Conservation (phyloP, 495 filamentous ascomycete species). For the Lepidopterella palustris region DNA sequence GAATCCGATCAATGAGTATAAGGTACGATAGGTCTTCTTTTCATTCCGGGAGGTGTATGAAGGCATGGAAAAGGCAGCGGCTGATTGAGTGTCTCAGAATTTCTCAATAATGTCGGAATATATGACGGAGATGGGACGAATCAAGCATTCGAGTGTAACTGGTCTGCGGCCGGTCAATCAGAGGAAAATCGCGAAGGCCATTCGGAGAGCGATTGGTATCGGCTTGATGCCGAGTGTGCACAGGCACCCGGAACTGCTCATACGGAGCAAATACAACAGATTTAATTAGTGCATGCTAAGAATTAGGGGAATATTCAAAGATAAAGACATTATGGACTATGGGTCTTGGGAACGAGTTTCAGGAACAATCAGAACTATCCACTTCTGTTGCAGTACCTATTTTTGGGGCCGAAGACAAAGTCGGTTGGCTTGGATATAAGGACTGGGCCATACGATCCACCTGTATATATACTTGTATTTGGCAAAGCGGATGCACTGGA, state of each 20-base stretch:
- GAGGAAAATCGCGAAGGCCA: constrained; percentile 83
- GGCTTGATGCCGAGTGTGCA: constrained; percentile 92
- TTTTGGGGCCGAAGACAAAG: too few relatives aligned
- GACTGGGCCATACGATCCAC: too few relatives aligned
- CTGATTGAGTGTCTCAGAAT: constrained; percentile 54
- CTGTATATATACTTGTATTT: too few relatives aligned
- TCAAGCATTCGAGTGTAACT: constrained; percentile 65
- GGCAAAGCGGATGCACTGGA: too few relatives aligned
- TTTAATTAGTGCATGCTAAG: too few relatives aligned
- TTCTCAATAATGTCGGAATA: constrained; percentile 89
- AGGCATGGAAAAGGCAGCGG: not conserved
- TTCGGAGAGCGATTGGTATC: constrained; percentile 78
- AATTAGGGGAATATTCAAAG: too few relatives aligned
- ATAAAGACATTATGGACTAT: too few relatives aligned
- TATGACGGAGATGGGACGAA: constrained; percentile 75
- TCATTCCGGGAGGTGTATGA: constrained; percentile 5
- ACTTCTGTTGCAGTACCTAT: too few relatives aligned
- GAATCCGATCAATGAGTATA: constrained; percentile 77
- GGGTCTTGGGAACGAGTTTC: too few relatives aligned
- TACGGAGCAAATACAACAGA: too few relatives aligned
- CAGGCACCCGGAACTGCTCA: constrained; percentile 80
- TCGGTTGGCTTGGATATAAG: too few relatives aligned
- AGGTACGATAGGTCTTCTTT: constrained; percentile 47
- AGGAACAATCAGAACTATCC: too few relatives aligned
- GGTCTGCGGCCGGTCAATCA: constrained; percentile 86